A percentile compares a stretch with the other conserved stretches of the same genome.
Evolutionary conservation across 176 grass and related monocot genomes (phyloP).

Genomic region (Phoenix roebelenii): DNA sequence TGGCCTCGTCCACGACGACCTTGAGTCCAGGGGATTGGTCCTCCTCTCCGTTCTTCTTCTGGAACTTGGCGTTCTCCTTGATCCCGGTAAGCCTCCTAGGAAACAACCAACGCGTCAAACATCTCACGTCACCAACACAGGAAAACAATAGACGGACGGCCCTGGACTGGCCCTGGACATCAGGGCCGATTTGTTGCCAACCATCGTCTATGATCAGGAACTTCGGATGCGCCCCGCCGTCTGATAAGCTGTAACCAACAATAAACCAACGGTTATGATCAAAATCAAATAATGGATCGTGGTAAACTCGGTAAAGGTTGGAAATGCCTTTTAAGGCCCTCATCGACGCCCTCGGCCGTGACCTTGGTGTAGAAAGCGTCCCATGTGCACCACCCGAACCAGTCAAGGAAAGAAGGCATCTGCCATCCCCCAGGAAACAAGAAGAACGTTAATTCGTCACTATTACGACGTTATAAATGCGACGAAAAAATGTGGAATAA

Average conservation of each 20-base stretch:
- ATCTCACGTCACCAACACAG: too few species aligned
- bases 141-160: not conserved
- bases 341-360: conserved; percentile 49
- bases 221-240: conserved; percentile 51
- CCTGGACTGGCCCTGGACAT: conserved; percentile 12
- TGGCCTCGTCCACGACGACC: conserved; percentile 40
- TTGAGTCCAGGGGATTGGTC: conserved; percentile 32
- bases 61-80: conserved; percentile 88
- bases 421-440: not conserved
- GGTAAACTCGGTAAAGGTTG: not conserved
- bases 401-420: conserved; percentile 67
- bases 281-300: not conserved
- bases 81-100: conserved; percentile 51
- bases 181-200: conserved; percentile 68
- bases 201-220: conserved; percentile 86
- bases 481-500: too few species aligned
- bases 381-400: conserved; percentile 96
- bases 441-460: too few species aligned
- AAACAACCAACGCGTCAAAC: not conserved
- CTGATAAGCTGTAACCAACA: conserved; percentile 28
- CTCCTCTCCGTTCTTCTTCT: conserved; percentile 9
- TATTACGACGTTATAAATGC: too few species aligned
- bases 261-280: not conserved
- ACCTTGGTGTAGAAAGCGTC: conserved; percentile 93
- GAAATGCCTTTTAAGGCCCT: conserved; percentile 35